These are phyloP conservation scores for Fusarium pseudograminearum DNA, from an alignment of 2,329 filamentous ascomycete species.

Conservation along the genomic window DNA sequence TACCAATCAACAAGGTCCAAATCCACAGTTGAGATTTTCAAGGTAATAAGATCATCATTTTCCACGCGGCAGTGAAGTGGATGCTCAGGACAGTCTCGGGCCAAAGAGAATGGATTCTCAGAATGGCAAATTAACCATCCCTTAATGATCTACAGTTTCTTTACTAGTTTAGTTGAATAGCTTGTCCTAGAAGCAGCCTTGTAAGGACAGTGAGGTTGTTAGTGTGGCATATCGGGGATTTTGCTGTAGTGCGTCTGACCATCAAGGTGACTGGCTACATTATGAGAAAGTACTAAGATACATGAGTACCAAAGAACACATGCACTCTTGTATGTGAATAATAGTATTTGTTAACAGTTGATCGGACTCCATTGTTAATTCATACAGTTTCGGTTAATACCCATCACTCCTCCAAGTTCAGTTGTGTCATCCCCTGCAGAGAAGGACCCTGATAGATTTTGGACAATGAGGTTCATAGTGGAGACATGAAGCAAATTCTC, in stretches of 20 bases:
- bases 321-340: rapidly evolving
- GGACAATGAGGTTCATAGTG: not conserved
- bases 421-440: not conserved
- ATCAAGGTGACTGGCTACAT: slow-evolving; percentile 26
- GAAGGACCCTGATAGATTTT: slow-evolving; percentile 29
- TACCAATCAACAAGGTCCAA: slow-evolving; percentile 7
- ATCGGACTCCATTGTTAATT: too few species aligned
- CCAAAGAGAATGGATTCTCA: not conserved
- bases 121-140: not conserved
- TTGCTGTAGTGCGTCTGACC: not conserved
- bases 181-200: rapidly evolving
- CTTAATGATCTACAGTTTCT: not conserved
- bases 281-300: not conserved
- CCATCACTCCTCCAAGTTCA: too few species aligned
- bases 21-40: not conserved
- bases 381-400: too few species aligned
- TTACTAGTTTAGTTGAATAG: not conserved
- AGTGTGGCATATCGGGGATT: not conserved
- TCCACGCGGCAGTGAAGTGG: not conserved
- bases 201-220: not conserved
- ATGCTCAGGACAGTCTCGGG: not conserved
- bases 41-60: slow-evolving; percentile 4
- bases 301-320: not conserved
- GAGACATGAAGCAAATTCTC: not conserved
- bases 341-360: not conserved